Evolutionary conservation across 2,329 filamentous ascomycete genomes (phyloP).

Genomic region (Penicillium sp.): DNA sequence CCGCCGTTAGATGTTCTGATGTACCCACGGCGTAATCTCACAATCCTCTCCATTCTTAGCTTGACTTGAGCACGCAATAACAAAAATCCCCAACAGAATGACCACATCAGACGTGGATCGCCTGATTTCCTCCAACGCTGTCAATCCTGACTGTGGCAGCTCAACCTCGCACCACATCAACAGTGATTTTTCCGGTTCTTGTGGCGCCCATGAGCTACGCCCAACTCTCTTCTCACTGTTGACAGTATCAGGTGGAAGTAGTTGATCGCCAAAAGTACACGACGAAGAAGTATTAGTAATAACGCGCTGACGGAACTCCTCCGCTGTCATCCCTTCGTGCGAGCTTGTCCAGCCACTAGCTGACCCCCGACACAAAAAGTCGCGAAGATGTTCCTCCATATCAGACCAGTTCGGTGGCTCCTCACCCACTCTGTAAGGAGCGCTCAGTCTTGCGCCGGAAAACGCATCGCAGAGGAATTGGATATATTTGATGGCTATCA

Average conservation of each 20-base stretch:
- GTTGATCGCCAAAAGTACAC: neutral
- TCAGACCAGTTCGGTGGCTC: slow-evolving; percentile 14
- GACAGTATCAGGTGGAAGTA: neutral
- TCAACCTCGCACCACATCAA: neutral
- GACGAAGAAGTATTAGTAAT: neutral
- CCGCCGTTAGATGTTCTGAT: neutral
- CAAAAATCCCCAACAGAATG: neutral
- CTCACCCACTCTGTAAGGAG: slow-evolving; percentile 12
- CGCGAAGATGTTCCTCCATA: slow-evolving; percentile 30
- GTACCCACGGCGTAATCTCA: neutral
- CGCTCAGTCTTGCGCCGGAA: slow-evolving; percentile 26
- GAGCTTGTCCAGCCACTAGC: slow-evolving; percentile 1
- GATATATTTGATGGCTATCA: slow-evolving; percentile 35
- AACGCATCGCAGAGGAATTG: slow-evolving; percentile 35
- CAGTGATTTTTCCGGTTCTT: neutral
- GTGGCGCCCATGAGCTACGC: neutral
- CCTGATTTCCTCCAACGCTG: neutral
- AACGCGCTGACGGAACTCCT: neutral
- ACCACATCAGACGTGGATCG: neutral
- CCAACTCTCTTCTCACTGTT: neutral
- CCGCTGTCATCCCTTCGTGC: neutral
- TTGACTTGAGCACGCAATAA: neutral
- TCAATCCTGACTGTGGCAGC: neutral
- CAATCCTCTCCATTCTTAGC: neutral
- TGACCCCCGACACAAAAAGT: slow-evolving; percentile 8